Conservation (phyloP, 108 stramenopile species). For the Mediolabrus comicus region DNA sequence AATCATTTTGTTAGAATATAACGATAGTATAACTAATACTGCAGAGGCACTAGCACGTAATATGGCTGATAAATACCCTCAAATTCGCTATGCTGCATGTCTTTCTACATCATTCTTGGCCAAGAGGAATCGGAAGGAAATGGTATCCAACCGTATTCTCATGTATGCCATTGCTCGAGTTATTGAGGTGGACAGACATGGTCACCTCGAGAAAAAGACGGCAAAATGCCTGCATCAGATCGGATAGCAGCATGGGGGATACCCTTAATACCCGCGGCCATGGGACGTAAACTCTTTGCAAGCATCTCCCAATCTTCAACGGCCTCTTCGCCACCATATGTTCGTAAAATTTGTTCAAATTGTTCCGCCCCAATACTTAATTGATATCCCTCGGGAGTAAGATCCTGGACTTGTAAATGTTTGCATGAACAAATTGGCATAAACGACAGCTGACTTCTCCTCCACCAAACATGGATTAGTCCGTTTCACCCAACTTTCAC, state of each 20-base stretch:
- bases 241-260: slow-evolving; percentile 70
- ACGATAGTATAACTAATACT: too few species aligned
- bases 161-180: slow-evolving; percentile 41
- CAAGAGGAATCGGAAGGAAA: slow-evolving; percentile 38
- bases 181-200: slow-evolving; percentile 43
- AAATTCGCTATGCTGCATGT: slow-evolving; percentile 45
- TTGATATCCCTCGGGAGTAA: slow-evolving; percentile 71
- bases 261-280: slow-evolving; percentile 71
- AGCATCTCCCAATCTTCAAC: slow-evolving; percentile 72
- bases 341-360: slow-evolving; percentile 62
- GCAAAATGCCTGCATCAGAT: slow-evolving; percentile 58
- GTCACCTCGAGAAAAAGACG: slow-evolving; percentile 22
- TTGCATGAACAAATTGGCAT: background rate
- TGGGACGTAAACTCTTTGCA: slow-evolving; percentile 65
- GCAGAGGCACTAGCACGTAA: slow-evolving; percentile 37
- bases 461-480: background rate
- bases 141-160: slow-evolving; percentile 26
- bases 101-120: slow-evolving; percentile 32
- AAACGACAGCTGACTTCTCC: background rate
- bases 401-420: background rate
- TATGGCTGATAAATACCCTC: slow-evolving; percentile 46
- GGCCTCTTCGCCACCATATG: slow-evolving; percentile 72
- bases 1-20: too few species aligned
- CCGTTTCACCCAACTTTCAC: background rate
- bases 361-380: slow-evolving; percentile 80